These are phyloP conservation scores for Lactuca saligna DNA, from an alignment of 129 eudicot genomes.

Conservation along the genomic window DNA sequence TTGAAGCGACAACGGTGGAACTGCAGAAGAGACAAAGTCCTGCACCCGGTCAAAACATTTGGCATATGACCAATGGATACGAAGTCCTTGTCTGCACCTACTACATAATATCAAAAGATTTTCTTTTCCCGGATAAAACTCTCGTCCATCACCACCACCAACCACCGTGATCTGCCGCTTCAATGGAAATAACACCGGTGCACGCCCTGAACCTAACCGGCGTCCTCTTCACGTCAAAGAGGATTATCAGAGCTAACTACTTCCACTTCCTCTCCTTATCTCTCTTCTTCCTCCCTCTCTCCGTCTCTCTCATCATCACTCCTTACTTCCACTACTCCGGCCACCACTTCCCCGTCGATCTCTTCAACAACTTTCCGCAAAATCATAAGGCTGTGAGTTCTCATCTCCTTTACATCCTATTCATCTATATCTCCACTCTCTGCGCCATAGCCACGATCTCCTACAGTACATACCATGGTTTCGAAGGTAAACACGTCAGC, in stretches of 20 bases:
- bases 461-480: conserved; percentile 51
- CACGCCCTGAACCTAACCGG: conserved; percentile 15
- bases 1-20: not conserved
- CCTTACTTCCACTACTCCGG: conserved; percentile 24
- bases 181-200: conserved; percentile 15
- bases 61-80: not conserved
- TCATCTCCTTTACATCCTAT: conserved; percentile 33
- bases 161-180: conserved; percentile 1
- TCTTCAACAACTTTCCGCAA: conserved; percentile 22
- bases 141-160: not conserved
- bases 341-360: conserved; percentile 8
- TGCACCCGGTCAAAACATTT: not conserved
- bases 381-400: conserved; percentile 10
- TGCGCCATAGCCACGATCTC: conserved; percentile 53
- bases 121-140: not conserved
- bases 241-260: conserved; percentile 45
- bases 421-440: conserved; percentile 30
- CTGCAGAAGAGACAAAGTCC: not conserved
- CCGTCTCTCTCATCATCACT: conserved; percentile 40
- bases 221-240: conserved; percentile 44
- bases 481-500: conserved; percentile 48
- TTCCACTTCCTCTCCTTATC: conserved; percentile 53
- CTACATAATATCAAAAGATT: too few species aligned
- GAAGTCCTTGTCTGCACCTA: not conserved
- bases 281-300: conserved; percentile 63